A percentile compares a stretch with the other conserved stretches of the same genome.
Conservation (phyloP, 371 early-diverging fungal genomes). For the Coemansia sp. region DNA sequence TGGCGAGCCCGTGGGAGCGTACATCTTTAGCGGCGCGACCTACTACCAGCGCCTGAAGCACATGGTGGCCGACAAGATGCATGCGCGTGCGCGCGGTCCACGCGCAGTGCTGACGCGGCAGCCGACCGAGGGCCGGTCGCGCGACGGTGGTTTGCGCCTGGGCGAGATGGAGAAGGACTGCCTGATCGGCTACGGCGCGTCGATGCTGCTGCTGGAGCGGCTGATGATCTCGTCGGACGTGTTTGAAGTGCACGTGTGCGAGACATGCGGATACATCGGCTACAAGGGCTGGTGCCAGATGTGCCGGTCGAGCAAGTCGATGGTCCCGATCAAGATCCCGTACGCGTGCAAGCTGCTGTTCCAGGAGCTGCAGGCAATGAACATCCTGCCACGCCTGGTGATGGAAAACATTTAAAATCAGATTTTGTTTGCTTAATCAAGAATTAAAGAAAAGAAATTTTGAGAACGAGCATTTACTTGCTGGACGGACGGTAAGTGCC, state of each 20-base stretch:
- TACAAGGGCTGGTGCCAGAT: conserved; percentile 95
- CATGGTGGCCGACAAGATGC: conserved; percentile 99
- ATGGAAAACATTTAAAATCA: conserved; percentile 49
- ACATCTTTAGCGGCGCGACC: conserved; percentile 98
- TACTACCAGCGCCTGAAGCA: conserved; percentile 99
- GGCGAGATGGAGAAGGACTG: conserved; percentile 99
- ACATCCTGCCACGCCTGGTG: conserved; percentile 86
- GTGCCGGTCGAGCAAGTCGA: conserved; percentile 85
- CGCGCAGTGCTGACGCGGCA: conserved; percentile 98
- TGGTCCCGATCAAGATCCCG: conserved; percentile 93
- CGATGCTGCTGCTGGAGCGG: conserved; percentile 98
- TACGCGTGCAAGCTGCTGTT: conserved; percentile 99
- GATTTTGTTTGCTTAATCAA: not conserved
- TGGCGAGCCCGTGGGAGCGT: conserved; percentile 95
- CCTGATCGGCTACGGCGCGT: conserved; percentile 60
- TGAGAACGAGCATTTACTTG: conserved; percentile 9
- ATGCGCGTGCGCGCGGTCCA: conserved; percentile 98
- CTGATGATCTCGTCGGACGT: conserved; percentile 99
- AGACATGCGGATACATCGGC: conserved; percentile 89
- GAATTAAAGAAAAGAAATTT: no score
- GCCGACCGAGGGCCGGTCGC: conserved; percentile 98
- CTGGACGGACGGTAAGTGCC: conserved; percentile 75
- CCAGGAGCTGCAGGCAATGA: conserved; percentile 99
- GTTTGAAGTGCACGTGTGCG: conserved; percentile 98
- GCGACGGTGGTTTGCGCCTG: conserved; percentile 99